These are phyloP conservation scores for Gnaphalium uliginosum DNA, from an alignment of 129 eudicot species.

Conservation along the genomic window DNA sequence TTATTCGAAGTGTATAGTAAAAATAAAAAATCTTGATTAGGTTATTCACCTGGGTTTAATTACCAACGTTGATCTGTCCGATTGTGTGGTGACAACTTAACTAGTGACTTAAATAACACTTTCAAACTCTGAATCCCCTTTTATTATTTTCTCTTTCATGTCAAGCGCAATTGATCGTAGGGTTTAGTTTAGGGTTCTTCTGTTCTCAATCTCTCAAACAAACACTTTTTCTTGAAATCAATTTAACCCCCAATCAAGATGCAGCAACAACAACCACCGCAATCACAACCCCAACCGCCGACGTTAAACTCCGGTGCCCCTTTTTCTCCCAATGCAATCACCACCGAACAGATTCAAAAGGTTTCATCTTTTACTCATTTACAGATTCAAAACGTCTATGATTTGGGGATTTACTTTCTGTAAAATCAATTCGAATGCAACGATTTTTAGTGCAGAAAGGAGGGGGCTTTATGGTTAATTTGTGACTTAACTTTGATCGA, in stretches of 20 bases:
- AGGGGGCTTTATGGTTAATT: neutral
- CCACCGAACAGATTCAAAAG: conserved; percentile 46
- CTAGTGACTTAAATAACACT: no score
- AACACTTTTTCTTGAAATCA: conserved; percentile 3
- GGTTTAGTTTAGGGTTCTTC: conserved; percentile 19
- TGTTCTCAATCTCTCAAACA: neutral
- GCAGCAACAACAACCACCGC: conserved; percentile 30
- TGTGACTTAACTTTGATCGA: neutral
- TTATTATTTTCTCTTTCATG: neutral
- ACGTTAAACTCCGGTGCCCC: conserved; percentile 31
- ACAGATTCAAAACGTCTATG: neutral
- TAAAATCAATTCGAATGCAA: neutral
- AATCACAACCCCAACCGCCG: conserved; percentile 30
- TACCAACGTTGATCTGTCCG: conserved; percentile 23
- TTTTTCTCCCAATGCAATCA: conserved; percentile 34
- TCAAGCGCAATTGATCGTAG: conserved; percentile 27
- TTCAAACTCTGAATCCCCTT: conserved; percentile 6
- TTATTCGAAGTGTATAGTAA: no score
- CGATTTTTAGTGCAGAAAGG: conserved; percentile 1
- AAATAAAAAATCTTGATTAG: no score
- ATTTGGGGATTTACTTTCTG: neutral
- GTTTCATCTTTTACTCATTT: conserved; percentile 7
- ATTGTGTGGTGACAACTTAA: conserved; percentile 13
- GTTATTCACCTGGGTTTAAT: conserved; percentile 10
- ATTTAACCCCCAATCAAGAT: conserved; percentile 14